Base-by-base conservation (phyloP, 1,284 basidiomycete genomes). In the Blastosporella zonata region DNA sequence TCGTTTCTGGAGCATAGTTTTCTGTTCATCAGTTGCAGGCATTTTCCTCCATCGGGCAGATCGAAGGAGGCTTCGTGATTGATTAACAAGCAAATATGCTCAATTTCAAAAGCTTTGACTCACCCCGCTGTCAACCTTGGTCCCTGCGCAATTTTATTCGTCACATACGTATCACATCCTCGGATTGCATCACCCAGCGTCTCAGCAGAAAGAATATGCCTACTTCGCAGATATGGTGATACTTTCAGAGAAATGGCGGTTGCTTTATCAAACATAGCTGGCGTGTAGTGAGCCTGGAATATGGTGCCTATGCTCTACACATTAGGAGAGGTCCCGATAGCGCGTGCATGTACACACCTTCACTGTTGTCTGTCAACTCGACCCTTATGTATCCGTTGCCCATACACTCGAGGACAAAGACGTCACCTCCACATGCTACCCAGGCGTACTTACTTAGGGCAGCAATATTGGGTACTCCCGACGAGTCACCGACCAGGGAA, bases 351-450 rank as follows among this genome's bases (percentile, higher is more conserved):
- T 46, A 37, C 55, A 41, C 44, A 74, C 75, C 63, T 64, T 75
- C 66, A 53, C 59, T 58, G 59, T 60, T 56, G 70, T 36, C n/a
- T 34, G 60, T 56, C 9, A 71, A 76, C 52, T 87, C 79, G 12
- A 97, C 75, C 18, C 84, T 81, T 47, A 97, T 72, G 60, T 80
- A 81, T 0, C 93, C 93, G 50, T 77, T 78, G 3, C 82, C 83
- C 15, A 94, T 66, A 50, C 90, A 82, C 55, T 94, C 89, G 0
- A 98, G 73, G 7, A 97, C 78, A 63, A 88, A 92, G 6, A 80
- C 66, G 18, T 84, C 75, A 2, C 73, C 73, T 0, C 93, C 92
- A 58, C 90, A 93, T 7, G 83, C 81, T 3, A 97, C 87, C 95
- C 94, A 93, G 0, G 85, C 79, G 57, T 80, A 66, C 36, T 59